Conservation (phyloP, 2,329 filamentous ascomycete species). For the Penicillium sp. region DNA sequence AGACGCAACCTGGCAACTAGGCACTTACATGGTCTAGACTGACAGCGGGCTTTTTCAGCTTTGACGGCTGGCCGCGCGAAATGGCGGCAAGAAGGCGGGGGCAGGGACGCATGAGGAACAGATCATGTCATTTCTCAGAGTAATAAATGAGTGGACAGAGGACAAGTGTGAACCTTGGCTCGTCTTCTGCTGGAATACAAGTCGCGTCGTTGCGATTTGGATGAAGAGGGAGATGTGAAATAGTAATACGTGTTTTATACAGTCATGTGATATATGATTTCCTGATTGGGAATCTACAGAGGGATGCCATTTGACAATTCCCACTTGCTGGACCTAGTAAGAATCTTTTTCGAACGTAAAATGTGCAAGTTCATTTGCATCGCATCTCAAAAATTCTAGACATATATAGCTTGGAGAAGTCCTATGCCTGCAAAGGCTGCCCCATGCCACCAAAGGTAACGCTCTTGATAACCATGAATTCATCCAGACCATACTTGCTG, state of each 20-base stretch:
- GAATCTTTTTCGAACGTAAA: no score
- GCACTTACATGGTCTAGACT: constrained; percentile 41
- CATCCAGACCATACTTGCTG: constrained; percentile 70
- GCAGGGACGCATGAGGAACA: constrained; percentile 31
- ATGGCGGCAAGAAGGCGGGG: constrained; percentile 29
- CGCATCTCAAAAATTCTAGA: no score
- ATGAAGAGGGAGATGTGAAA: no score
- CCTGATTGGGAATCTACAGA: no score
- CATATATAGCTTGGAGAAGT: not conserved
- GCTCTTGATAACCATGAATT: constrained; percentile 73
- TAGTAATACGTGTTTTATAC: no score
- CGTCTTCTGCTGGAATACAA: not conserved
- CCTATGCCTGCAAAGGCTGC: constrained; percentile 51
- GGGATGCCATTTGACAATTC: no score
- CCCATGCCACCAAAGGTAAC: constrained; percentile 63
- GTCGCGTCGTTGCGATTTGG: no score
- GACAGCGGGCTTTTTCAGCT: constrained; percentile 36
- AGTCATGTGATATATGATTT: no score
- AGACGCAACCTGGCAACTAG: not conserved
- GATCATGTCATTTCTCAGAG: constrained; percentile 5
- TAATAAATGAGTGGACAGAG: not conserved
- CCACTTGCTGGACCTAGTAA: no score
- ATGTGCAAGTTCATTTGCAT: no score
- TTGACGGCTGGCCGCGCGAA: constrained; percentile 31
- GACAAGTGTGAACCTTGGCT: not conserved